phyloP scores from a whole-genome alignment of 345 rosid genomes.

The Eucalyptus polyanthemos region DNA sequence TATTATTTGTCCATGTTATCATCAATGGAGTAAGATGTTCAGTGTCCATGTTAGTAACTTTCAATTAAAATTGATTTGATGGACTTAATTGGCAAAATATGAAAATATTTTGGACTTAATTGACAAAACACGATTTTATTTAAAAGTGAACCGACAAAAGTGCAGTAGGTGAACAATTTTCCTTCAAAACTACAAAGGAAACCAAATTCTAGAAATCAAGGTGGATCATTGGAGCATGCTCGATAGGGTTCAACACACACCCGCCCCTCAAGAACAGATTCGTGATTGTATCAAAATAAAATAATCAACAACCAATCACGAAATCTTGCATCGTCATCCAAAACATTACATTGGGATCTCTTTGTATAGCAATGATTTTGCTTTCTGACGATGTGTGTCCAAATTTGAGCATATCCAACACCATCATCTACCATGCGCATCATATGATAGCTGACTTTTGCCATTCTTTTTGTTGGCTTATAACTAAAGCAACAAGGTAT shows the following conservation, averaged over 20 bases:
- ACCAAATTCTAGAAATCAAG: neutral
- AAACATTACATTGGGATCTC: neutral
- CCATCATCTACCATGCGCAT: neutral
- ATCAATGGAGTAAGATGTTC: accelerated
- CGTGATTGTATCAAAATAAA: neutral
- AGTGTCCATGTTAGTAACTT: too few relatives aligned
- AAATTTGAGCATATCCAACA: too few relatives aligned
- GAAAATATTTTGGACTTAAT: too few relatives aligned
- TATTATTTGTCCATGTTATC: neutral
- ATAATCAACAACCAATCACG: neutral
- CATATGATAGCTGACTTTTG: neutral
- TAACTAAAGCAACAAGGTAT: neutral
- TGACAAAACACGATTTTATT: neutral
- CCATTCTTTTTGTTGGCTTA: neutral
- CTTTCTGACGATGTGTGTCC: neutral
- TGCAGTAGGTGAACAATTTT: neutral
- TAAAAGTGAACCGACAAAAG: too few relatives aligned
- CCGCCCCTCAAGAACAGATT: neutral
- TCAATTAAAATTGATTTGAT: neutral
- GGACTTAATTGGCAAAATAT: too few relatives aligned
- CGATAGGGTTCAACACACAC: neutral
- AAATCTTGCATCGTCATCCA: neutral
- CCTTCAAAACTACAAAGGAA: neutral
- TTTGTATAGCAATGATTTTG: neutral
- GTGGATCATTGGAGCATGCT: neutral